Conservation (phyloP, 345 rosid genomes). For the Nasturtium officinale region DNA sequence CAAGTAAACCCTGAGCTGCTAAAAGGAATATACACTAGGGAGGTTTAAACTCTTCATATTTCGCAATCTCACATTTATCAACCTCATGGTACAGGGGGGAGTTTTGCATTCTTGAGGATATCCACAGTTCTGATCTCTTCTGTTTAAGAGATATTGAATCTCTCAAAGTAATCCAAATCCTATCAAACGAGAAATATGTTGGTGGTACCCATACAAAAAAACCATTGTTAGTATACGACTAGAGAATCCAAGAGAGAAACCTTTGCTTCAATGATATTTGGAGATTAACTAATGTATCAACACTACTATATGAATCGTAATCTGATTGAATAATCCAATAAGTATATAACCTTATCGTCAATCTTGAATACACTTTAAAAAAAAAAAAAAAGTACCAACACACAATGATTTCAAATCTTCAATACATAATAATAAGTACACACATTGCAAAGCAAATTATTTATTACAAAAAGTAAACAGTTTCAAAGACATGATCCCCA, state of each 20-base stretch:
- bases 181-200: neutral
- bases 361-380: neutral
- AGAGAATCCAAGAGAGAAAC: too few species aligned
- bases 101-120: neutral
- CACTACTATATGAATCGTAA: neutral
- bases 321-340: neutral
- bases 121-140: neutral
- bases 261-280: too few species aligned
- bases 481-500: constrained; percentile 3
- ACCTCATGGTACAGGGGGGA: neutral
- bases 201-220: neutral
- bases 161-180: neutral
- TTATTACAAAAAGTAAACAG: constrained; percentile 12
- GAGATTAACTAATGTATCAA: too few species aligned
- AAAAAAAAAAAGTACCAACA: neutral
- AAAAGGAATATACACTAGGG: too few species aligned
- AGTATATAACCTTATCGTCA: neutral
- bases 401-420: neutral
- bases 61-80: neutral
- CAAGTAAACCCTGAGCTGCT: too few species aligned
- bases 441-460: constrained; percentile 29
- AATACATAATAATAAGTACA: neutral
- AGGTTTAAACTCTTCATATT: neutral
- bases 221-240: neutral
- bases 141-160: neutral